These are phyloP conservation scores for Lolium rigidum DNA, from an alignment of 176 grass and related monocot species.

Conservation along the genomic window DNA sequence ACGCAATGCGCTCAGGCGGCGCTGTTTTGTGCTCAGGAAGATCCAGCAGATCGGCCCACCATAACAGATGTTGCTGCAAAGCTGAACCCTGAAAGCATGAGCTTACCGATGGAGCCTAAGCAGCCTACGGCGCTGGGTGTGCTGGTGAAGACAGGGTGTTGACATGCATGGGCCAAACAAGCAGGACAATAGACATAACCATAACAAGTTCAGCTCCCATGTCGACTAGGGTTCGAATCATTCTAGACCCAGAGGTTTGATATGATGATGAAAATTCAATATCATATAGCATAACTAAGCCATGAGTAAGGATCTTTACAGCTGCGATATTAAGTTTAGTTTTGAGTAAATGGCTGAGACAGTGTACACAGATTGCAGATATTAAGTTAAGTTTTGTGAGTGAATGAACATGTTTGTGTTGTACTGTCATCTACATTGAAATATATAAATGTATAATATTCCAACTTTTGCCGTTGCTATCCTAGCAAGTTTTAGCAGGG, in stretches of 20 bases:
- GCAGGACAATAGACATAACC: slow-evolving; percentile 43
- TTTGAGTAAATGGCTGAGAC: too few relatives aligned
- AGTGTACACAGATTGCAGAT: too few relatives aligned
- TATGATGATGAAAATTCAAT: background rate
- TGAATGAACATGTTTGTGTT: too few relatives aligned
- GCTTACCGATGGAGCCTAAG: slow-evolving; percentile 27
- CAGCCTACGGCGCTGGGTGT: slow-evolving; percentile 1
- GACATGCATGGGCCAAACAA: slow-evolving; percentile 32
- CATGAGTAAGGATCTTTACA: too few relatives aligned
- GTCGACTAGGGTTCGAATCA: slow-evolving; percentile 35
- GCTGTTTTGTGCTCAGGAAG: slow-evolving; percentile 53
- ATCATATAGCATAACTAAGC: too few relatives aligned
- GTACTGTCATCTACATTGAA: too few relatives aligned
- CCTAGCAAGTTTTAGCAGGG: too few relatives aligned
- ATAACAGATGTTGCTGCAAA: slow-evolving; percentile 42
- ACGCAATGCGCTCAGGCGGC: slow-evolving; percentile 20
- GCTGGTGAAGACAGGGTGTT: background rate
- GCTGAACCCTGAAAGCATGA: slow-evolving; percentile 20
- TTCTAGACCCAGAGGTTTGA: slow-evolving; percentile 4
- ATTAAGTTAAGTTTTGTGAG: too few relatives aligned
- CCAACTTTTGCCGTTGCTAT: too few relatives aligned
- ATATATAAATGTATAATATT: too few relatives aligned
- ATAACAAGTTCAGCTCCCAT: slow-evolving; percentile 30
- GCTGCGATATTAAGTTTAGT: too few relatives aligned
- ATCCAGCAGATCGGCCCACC: slow-evolving; percentile 43